Evolutionary conservation across 257 asterid species (phyloP), one percentile per base, ranked within the genome.

Genomic region (Petunia secreta): DNA sequence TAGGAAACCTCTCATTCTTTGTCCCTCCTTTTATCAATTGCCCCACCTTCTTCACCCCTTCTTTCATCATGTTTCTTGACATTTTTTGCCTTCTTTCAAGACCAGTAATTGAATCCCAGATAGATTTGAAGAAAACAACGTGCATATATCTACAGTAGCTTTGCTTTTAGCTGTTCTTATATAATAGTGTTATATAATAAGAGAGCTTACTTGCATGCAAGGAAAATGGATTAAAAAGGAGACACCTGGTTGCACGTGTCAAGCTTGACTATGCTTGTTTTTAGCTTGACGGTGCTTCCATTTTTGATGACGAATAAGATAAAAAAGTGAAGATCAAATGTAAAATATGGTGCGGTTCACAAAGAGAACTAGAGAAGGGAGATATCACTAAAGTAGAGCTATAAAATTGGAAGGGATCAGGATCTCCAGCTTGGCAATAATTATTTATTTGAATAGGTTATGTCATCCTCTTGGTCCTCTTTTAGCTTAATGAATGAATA

Each of bases 1-100:
- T 84, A 0, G 96, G 94, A 41, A 92, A 93, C 2, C 79, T 84
- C 8, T 68, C 59, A 4, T 83, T 84, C 62, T 78, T 81, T 0
- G 71, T 53, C 14, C 54, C 80, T 25, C 2, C 55, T 81, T 85
- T 86, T 0, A 83, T 15, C 34, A 86, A 63, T 25, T 83, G 38
- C 0, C 71, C 80, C 54, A 81, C 78, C 46, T 78, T 89, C 82
- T 84, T 84, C 78, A 58, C 58, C 6, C 87, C 88, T 8, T 88
- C 85, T 82, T 53, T 89, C 4, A 90, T 37, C 79, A 83, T 81
- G 25, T 67, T 83, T 77, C 82, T 89, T 60, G 71, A 77, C 94
- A 88, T 88, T 37, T 78, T 75, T 38, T n/a, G 39, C 5, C 53
- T 6, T 3, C 6, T 68, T 25, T 44, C 50, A 14, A 9, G 1